phyloP scores from a whole-genome alignment of 2,329 filamentous ascomycete species.

The Diaporthe humulicola region DNA sequence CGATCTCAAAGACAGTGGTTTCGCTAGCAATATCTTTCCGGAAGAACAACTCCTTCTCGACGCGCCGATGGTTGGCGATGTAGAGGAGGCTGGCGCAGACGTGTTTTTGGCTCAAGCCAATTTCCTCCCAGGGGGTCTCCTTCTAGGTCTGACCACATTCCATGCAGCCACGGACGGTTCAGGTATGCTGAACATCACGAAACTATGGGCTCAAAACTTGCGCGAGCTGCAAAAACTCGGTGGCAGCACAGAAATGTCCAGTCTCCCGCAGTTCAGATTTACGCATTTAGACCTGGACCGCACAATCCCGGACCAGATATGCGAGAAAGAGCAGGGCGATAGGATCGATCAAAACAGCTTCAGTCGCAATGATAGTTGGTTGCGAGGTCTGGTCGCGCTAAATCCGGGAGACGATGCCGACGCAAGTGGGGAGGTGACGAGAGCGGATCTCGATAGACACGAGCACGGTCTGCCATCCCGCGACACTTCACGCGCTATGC shows the following conservation, averaged over 20 bases:
- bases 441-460: neutral
- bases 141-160: neutral
- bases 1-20: neutral
- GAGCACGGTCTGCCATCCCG: neutral
- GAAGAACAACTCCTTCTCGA: neutral
- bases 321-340: neutral
- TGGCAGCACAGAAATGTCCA: no score
- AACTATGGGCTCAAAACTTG: neutral
- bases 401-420: neutral
- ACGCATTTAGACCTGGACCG: neutral
- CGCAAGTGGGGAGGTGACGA: neutral
- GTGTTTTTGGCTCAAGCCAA: conserved; percentile 7
- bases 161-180: neutral
- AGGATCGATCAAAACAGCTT: neutral
- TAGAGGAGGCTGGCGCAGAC: neutral
- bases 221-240: neutral
- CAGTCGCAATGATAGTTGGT: neutral
- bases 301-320: neutral
- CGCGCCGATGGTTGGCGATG: neutral
- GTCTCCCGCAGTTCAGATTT: neutral
- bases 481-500: neutral
- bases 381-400: neutral
- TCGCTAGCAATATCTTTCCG: neutral
- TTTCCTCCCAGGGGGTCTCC: conserved; percentile 1
- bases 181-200: conserved; percentile 2